Base-by-base conservation (phyloP, 2,329 filamentous ascomycete species). In the Cladophialophora carrionii region DNA sequence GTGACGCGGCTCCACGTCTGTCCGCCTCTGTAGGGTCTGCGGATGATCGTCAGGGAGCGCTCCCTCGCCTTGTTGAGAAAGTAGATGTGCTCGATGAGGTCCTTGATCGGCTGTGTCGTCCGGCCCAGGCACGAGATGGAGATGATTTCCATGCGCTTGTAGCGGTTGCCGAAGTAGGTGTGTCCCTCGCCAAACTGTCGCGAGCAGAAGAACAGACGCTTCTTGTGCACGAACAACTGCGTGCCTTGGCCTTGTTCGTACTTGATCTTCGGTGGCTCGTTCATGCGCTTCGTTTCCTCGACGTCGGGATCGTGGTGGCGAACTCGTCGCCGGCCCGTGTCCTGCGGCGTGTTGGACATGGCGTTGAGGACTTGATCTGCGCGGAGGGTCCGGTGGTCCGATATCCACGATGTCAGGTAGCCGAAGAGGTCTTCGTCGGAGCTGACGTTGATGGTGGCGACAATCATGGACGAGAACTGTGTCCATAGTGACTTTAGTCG, bases 401-500 rank as follows among this genome's bases (percentile, higher is more conserved):
- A 57, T 29, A 72, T 63, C 57, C 65, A 70, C 5, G 66, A 58
- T 12, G 63, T 66, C 22, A 72, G 24, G 34, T 72, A 72, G 54
- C 63, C 55, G 57, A 72, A 72, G 24, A 72, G 69, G 53, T 72
- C 70, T 64, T 72, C 70, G n/a, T 72, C 70, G 4, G 65, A 70
- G 6, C 68, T 61, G 26, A 72, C 61, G 20, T 61, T 65, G 56
- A 72, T 51, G 37, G 70, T 67, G 43, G 69, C 56, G 22, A 72
- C 68, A 9, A 72, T 46, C 20, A 72, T 32, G 6, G 66, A 68
- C 4, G 69, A 68, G 54, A 70, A 67, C 6, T 63, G 68, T 34
- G 53, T 54, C 70, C 70, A 72, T 17, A 72, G 49, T 20, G 66
- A 51, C 53, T 71, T 66, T 22, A 72, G 49, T 20, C 69, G 61